These are phyloP conservation scores for Scedosporium apiospermum DNA, from an alignment of 2,329 filamentous ascomycete species.

Conservation along the genomic window DNA sequence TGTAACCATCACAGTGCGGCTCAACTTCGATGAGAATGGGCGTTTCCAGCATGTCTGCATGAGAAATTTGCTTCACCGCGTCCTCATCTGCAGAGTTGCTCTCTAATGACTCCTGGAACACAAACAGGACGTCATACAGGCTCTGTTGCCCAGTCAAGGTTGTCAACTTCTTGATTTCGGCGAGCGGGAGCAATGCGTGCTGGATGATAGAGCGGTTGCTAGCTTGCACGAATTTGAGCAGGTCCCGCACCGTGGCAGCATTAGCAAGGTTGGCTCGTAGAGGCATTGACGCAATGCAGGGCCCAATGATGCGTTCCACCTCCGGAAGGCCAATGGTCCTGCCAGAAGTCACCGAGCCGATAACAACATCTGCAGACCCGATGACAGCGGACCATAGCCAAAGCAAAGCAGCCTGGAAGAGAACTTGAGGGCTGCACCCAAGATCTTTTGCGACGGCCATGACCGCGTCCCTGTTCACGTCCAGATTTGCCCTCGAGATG, in stretches of 20 bases:
- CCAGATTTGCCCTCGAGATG: neutral
- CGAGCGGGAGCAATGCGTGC: slow-evolving; percentile 53
- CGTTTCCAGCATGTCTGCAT: slow-evolving; percentile 67
- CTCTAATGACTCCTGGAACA: slow-evolving; percentile 69
- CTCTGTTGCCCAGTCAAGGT: slow-evolving; percentile 42
- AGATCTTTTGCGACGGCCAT: slow-evolving; percentile 26
- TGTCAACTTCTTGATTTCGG: slow-evolving; percentile 57
- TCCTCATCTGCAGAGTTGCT: slow-evolving; percentile 21
- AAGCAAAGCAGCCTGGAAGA: slow-evolving; percentile 65
- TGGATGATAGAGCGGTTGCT: slow-evolving; percentile 57
- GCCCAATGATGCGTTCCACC: slow-evolving; percentile 68
- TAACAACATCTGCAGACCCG: slow-evolving; percentile 55
- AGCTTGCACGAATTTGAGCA: slow-evolving; percentile 54
- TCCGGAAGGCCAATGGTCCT: slow-evolving; percentile 60
- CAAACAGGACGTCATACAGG: slow-evolving; percentile 70
- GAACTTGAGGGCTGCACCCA: slow-evolving; percentile 53
- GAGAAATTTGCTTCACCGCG: slow-evolving; percentile 43
- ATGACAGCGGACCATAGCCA: slow-evolving; percentile 57
- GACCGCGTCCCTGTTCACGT: slow-evolving; percentile 5
- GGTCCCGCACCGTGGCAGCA: slow-evolving; percentile 42
- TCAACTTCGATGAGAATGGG: slow-evolving; percentile 68
- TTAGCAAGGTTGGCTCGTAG: slow-evolving; percentile 52
- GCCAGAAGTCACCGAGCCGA: slow-evolving; percentile 77
- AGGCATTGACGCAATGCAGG: slow-evolving; percentile 69
- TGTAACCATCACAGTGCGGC: slow-evolving; percentile 37